phyloP scores from a whole-genome alignment of 2,329 filamentous ascomycete species.

The Fusarium annulatum region DNA sequence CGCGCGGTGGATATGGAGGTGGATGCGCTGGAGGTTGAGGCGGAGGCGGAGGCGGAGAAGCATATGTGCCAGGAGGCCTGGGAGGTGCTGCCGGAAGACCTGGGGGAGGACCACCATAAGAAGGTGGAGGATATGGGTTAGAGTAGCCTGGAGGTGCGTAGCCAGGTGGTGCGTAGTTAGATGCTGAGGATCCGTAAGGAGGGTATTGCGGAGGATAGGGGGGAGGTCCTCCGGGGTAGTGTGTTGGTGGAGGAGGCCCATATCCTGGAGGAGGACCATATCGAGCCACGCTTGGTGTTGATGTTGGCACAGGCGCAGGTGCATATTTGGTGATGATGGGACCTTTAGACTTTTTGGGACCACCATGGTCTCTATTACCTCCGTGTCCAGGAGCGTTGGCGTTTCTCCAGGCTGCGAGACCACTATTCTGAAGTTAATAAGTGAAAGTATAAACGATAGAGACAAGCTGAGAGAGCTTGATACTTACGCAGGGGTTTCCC shows the following conservation, averaged over 20 bases:
- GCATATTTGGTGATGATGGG: conserved; percentile 52
- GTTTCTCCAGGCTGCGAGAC: conserved; percentile 52
- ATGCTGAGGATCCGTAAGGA: conserved; percentile 36
- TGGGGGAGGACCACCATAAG: conserved; percentile 34
- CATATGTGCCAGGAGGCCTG: conserved; percentile 33
- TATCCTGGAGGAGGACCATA: conserved; percentile 44
- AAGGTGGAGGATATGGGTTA: conserved; percentile 42
- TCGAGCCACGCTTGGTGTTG: conserved; percentile 21
- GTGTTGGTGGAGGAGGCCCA: conserved; percentile 39
- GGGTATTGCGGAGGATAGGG: conserved; percentile 40
- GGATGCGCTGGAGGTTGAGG: conserved; percentile 27
- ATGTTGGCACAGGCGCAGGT: conserved; percentile 42
- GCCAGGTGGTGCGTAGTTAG: conserved; percentile 41
- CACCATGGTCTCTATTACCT: conserved; percentile 44
- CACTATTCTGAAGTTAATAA: conserved; percentile 42
- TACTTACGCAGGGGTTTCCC: conserved; percentile 63
- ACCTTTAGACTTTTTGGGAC: conserved; percentile 49
- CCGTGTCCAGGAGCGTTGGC: conserved; percentile 44
- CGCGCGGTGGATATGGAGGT: conserved; percentile 35
- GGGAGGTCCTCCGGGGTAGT: conserved; percentile 42
- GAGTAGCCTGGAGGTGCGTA: conserved; percentile 44
- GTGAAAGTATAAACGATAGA: not conserved
- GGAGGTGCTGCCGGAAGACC: conserved; percentile 39
- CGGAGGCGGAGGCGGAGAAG: conserved; percentile 22
- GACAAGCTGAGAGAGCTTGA: not conserved